Evolutionary conservation across 805 yeast genomes (phyloP).

Genomic region (Cyberlindnera sargentensis): DNA sequence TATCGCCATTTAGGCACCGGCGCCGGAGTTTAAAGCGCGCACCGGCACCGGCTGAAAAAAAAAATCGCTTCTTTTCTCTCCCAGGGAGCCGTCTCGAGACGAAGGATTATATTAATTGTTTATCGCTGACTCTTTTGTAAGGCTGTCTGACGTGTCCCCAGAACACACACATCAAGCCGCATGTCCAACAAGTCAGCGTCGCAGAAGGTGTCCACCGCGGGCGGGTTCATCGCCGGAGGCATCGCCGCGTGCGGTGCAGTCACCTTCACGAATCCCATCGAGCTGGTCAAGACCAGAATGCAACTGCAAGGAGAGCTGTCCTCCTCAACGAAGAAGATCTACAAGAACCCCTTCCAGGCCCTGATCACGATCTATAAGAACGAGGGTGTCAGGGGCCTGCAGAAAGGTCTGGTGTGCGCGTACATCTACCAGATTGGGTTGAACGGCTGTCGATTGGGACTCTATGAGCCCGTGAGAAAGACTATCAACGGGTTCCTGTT

Average conservation of each 20-base stretch:
- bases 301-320: constrained; percentile 92
- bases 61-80: too few relatives aligned
- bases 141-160: too few relatives aligned
- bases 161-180: too few relatives aligned
- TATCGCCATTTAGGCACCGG: too few relatives aligned
- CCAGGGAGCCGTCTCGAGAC: too few relatives aligned
- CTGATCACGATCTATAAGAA: constrained; percentile 58
- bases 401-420: constrained; percentile 85
- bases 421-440: constrained; percentile 85
- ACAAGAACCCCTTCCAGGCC: constrained; percentile 85
- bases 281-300: constrained; percentile 91
- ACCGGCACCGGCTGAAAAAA: too few relatives aligned
- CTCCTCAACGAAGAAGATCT: constrained; percentile 43
- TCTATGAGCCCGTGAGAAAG: constrained; percentile 82
- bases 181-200: constrained; percentile 34
- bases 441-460: constrained; percentile 91
- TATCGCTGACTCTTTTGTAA: too few relatives aligned
- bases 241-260: constrained; percentile 97
- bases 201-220: constrained; percentile 56
- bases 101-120: too few relatives aligned
- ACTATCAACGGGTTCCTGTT: constrained; percentile 46
- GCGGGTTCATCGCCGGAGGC: constrained; percentile 88
- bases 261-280: constrained; percentile 93
- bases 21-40: too few relatives aligned
- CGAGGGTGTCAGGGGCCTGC: constrained; percentile 85